Evolutionary conservation across 129 eudicot genomes (phyloP).

Genomic region (Lactuca saligna): DNA sequence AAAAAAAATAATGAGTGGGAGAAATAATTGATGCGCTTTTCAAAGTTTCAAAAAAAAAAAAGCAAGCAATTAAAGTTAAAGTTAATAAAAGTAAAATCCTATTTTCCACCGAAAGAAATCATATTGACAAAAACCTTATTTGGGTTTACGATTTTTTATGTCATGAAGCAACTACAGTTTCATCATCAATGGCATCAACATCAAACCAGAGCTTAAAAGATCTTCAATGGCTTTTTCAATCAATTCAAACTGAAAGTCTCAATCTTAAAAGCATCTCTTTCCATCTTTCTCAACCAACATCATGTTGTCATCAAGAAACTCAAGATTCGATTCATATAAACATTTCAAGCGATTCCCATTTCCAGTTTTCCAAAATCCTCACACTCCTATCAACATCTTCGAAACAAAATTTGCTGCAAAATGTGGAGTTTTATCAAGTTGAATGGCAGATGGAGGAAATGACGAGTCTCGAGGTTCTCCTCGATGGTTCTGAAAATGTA

Average conservation of each 20-base stretch:
- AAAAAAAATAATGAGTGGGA: neutral
- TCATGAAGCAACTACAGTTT: slow-evolving; percentile 4
- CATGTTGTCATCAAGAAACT: slow-evolving; percentile 71
- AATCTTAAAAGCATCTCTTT: slow-evolving; percentile 60
- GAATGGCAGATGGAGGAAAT: slow-evolving; percentile 62
- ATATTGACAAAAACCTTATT: slow-evolving; percentile 13
- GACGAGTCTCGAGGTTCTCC: slow-evolving; percentile 38
- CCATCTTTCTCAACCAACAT: slow-evolving; percentile 59
- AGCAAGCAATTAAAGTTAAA: slow-evolving; percentile 26
- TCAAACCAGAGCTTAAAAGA: slow-evolving; percentile 52
- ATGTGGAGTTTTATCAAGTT: slow-evolving; percentile 58
- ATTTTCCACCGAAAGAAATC: slow-evolving; percentile 41
- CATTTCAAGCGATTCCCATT: slow-evolving; percentile 44
- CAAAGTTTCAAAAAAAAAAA: slow-evolving; percentile 23
- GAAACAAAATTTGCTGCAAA: slow-evolving; percentile 30
- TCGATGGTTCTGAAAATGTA: slow-evolving; percentile 33
- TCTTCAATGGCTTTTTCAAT: slow-evolving; percentile 57
- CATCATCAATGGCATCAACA: slow-evolving; percentile 47
- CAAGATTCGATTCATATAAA: slow-evolving; percentile 61
- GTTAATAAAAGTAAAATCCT: neutral
- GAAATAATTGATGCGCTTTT: slow-evolving; percentile 17
- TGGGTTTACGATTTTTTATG: neutral
- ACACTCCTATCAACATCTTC: slow-evolving; percentile 28
- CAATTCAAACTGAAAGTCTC: slow-evolving; percentile 45
- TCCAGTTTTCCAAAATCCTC: slow-evolving; percentile 51